A percentile compares a stretch with the other conserved stretches of the same genome.
Conservation (phyloP, 2,329 filamentous ascomycete species). For the Ophiostoma himal-ulmi region DNA sequence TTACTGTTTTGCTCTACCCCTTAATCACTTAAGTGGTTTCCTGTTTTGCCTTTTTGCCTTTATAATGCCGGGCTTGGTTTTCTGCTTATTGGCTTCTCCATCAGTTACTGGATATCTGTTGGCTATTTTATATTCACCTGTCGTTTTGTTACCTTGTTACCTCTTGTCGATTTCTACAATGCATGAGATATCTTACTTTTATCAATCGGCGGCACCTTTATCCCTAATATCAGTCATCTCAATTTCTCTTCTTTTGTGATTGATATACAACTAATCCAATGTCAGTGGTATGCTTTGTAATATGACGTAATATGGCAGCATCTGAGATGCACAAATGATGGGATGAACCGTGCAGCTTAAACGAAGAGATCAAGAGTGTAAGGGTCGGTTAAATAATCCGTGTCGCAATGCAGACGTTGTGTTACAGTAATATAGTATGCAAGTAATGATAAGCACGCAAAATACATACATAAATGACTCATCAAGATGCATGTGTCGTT, state of each 20-base stretch:
- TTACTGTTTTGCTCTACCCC: background rate
- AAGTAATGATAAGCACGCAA: background rate
- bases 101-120: conserved; percentile 14
- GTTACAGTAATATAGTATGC: background rate
- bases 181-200: background rate
- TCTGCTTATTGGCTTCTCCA: background rate
- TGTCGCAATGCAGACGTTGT: background rate
- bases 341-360: background rate
- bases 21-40: background rate
- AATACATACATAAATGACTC: background rate
- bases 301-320: background rate
- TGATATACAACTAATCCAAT: background rate
- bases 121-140: background rate
- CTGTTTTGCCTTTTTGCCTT: background rate
- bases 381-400: background rate
- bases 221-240: background rate
- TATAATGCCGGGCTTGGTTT: background rate
- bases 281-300: background rate
- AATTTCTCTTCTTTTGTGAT: background rate
- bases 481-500: background rate
- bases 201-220: background rate
- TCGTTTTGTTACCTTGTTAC: background rate
- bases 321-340: background rate
- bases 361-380: background rate
- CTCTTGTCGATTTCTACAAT: background rate